A percentile compares a stretch with the other conserved stretches of the same genome.
These are phyloP conservation scores for Amanita polypyramis DNA, from an alignment of 768 basidiomycete genomes.

Conservation along the genomic window DNA sequence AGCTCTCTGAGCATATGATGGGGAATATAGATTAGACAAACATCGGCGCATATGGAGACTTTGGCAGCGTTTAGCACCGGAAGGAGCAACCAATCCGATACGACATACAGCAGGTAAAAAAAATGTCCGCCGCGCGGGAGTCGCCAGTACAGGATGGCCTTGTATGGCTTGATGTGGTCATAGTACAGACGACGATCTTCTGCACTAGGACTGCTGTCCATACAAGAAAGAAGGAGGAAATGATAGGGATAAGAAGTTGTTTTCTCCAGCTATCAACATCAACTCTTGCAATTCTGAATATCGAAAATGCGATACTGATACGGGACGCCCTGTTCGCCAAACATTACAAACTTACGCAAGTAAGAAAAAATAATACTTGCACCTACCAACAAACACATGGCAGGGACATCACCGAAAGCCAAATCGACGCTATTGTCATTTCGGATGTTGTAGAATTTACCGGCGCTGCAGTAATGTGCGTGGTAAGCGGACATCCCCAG, in stretches of 20 bases:
- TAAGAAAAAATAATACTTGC: not conserved
- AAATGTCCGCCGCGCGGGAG: not conserved
- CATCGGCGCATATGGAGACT: conserved; percentile 11
- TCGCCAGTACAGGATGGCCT: conserved; percentile 10
- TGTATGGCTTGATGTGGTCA: not conserved
- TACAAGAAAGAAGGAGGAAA: conserved; percentile 6
- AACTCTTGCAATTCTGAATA: not conserved
- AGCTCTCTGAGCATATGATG: conserved; percentile 16
- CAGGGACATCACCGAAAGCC: not conserved
- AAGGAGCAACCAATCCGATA: not conserved
- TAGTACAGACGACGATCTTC: conserved; percentile 9
- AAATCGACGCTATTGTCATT: conserved; percentile 1
- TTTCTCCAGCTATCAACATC: not conserved
- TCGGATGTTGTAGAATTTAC: not conserved
- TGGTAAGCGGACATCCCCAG: not conserved
- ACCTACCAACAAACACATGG: conserved; percentile 4
- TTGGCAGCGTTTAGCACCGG: not conserved
- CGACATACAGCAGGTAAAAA: conserved; percentile 11
- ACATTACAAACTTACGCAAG: not conserved
- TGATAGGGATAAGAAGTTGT: conserved; percentile 6
- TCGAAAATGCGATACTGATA: conserved; percentile 4
- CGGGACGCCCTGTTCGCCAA: conserved; percentile 4
- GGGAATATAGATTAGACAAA: conserved; percentile 16
- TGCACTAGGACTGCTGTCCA: conserved; percentile 9
- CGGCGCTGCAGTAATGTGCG: not conserved